phyloP scores from a whole-genome alignment of 371 early-diverging fungal genomes.

The Mortierella sp. region DNA sequence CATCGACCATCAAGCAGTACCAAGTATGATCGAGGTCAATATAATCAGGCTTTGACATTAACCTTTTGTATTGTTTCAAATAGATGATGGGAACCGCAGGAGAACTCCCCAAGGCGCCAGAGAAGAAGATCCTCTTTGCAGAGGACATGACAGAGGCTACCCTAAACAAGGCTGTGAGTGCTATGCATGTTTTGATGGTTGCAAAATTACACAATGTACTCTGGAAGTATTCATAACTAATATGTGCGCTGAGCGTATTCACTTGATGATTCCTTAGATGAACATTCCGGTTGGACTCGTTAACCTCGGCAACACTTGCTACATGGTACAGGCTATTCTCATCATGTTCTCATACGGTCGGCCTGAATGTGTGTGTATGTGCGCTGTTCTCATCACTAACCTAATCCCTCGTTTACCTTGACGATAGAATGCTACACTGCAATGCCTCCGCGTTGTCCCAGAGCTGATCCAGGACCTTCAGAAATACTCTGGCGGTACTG shows the following conservation, averaged over 20 bases:
- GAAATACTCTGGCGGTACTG: constrained; percentile 40
- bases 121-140: constrained; percentile 79
- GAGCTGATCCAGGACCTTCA: constrained; percentile 75
- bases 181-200: not conserved
- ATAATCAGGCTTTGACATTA: not conserved
- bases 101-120: constrained; percentile 85
- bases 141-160: constrained; percentile 95
- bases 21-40: not conserved
- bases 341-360: not conserved
- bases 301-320: constrained; percentile 99
- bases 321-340: constrained; percentile 75
- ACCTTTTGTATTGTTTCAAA: not conserved
- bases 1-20: not conserved
- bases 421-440: constrained; percentile 92
- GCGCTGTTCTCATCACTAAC: not conserved
- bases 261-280: constrained; percentile 60
- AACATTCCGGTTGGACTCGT: constrained; percentile 91
- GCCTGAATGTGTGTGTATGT: not conserved
- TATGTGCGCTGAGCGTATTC: not conserved
- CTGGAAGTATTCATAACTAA: not conserved
- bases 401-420: not conserved
- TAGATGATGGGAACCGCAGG: constrained; percentile 97
- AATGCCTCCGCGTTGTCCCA: constrained; percentile 93
- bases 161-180: constrained; percentile 84
- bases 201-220: no score